These are phyloP conservation scores for Aspergillus sp. DNA, from an alignment of 2,329 filamentous ascomycete genomes.

Conservation along the genomic window DNA sequence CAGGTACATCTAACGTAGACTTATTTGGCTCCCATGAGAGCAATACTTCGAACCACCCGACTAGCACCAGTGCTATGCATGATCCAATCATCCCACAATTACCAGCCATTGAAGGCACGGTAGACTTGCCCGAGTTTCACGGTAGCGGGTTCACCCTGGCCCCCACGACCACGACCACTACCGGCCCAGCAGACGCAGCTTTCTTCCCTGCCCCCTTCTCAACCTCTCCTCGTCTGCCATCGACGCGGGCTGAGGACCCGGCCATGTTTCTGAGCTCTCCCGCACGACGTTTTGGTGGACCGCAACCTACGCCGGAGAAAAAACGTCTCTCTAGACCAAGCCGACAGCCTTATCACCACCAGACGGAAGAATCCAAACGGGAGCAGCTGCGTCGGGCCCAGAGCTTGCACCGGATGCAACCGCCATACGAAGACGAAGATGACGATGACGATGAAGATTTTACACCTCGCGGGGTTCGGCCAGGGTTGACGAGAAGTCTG, in stretches of 20 bases:
- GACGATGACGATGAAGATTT: slow-evolving; percentile 22
- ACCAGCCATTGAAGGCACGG: slow-evolving; percentile 27
- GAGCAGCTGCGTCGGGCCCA: slow-evolving; percentile 33
- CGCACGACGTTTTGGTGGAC: slow-evolving; percentile 40
- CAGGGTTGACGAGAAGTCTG: slow-evolving; percentile 33
- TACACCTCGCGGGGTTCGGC: slow-evolving; percentile 27
- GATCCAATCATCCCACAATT: slow-evolving; percentile 28
- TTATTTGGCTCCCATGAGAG: slow-evolving; percentile 15
- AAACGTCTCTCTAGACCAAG: slow-evolving; percentile 20
- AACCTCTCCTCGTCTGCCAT: slow-evolving; percentile 37
- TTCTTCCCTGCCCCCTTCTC: slow-evolving; percentile 40
- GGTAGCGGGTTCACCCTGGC: slow-evolving; percentile 21
- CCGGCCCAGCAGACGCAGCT: slow-evolving; percentile 27
- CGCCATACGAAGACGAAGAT: slow-evolving; percentile 24
- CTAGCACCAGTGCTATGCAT: slow-evolving; percentile 8
- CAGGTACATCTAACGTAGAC: slow-evolving; percentile 11
- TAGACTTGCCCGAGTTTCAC: slow-evolving; percentile 29
- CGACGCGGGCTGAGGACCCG: slow-evolving; percentile 38
- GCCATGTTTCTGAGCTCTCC: slow-evolving; percentile 44
- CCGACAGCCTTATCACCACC: slow-evolving; percentile 44
- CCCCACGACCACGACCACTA: slow-evolving; percentile 7
- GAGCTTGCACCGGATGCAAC: slow-evolving; percentile 20
- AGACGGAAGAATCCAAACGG: slow-evolving; percentile 42
- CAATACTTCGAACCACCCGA: slow-evolving; percentile 12
- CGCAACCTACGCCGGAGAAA: slow-evolving; percentile 25